phyloP scores from a whole-genome alignment of 163 green algal species.

The Volvox carteri region DNA sequence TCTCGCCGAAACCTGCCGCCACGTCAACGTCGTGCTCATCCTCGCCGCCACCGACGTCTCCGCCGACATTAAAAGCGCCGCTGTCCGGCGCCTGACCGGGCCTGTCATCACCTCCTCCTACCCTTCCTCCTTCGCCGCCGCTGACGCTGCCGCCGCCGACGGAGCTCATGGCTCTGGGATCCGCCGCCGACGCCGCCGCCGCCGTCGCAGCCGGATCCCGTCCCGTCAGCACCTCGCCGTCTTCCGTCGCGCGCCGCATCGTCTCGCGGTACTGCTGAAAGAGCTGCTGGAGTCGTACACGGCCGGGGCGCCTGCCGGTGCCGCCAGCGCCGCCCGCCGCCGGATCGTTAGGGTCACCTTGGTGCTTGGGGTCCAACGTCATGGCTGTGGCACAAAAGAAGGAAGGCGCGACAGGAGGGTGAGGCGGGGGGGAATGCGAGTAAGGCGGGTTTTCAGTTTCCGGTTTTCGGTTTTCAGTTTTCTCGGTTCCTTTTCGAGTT shows the following conservation, averaged over 20 bases:
- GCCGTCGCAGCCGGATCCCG: background rate
- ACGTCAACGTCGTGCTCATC: background rate
- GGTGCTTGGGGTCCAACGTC: background rate
- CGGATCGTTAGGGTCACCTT: background rate
- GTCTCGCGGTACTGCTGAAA: conserved; percentile 9
- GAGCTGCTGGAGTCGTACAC: conserved; percentile 8
- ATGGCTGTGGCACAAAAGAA: background rate
- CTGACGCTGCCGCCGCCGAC: background rate
- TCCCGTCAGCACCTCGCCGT: background rate
- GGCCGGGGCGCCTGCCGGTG: background rate
- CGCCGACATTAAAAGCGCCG: background rate
- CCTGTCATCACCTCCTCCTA: too few species aligned
- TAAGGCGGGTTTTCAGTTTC: too few species aligned
- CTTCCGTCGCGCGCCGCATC: background rate
- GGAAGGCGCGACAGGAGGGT: background rate
- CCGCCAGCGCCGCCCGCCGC: too few species aligned
- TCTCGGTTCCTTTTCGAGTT: too few species aligned
- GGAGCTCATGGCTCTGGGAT: background rate
- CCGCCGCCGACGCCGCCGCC: background rate
- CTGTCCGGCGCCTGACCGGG: too few species aligned
- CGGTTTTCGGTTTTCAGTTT: too few species aligned
- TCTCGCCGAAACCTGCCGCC: background rate
- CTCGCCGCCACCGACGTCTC: background rate
- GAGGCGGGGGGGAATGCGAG: background rate
- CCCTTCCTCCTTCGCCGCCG: too few species aligned